These are phyloP conservation scores for Eucalyptus pauciflora DNA, from an alignment of 345 rosid species.

Conservation along the genomic window DNA sequence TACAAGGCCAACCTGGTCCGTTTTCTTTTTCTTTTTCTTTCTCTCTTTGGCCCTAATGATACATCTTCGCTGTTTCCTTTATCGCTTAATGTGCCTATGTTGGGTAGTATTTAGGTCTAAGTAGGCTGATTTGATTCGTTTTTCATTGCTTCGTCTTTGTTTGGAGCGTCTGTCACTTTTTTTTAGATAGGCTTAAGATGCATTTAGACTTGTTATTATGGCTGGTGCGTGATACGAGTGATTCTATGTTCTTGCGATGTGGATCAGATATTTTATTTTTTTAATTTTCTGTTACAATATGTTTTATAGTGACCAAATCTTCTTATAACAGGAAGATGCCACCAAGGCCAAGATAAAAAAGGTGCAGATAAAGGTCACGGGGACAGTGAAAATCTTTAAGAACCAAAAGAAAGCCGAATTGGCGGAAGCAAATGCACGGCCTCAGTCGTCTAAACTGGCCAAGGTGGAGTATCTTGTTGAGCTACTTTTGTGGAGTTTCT, in stretches of 20 bases:
- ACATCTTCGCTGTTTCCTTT: not conserved
- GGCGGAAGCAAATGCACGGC: not conserved
- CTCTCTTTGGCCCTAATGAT: no score
- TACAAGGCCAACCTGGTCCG: slow-evolving; percentile 57
- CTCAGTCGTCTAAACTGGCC: slow-evolving; percentile 3
- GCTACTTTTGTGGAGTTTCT: not conserved
- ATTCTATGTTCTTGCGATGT: not conserved
- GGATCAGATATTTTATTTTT: not conserved
- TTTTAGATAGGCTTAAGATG: no score
- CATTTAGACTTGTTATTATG: no score
- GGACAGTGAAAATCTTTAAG: slow-evolving; percentile 53
- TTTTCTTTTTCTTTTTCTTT: not conserved
- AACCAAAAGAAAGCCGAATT: slow-evolving; percentile 1
- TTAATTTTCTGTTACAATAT: no score
- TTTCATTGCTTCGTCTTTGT: no score
- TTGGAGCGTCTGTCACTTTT: no score
- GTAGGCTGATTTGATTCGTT: no score
- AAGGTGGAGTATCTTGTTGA: slow-evolving; percentile 3
- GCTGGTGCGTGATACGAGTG: not conserved
- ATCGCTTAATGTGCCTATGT: no score
- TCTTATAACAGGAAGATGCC: slow-evolving; percentile 42
- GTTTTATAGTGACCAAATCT: slow-evolving; percentile 8
- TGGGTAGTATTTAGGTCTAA: no score
- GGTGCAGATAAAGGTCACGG: slow-evolving; percentile 50
- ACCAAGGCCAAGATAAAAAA: not conserved